phyloP scores from a whole-genome alignment of 2,329 filamentous ascomycete species.

The Pyricularia sp. region DNA sequence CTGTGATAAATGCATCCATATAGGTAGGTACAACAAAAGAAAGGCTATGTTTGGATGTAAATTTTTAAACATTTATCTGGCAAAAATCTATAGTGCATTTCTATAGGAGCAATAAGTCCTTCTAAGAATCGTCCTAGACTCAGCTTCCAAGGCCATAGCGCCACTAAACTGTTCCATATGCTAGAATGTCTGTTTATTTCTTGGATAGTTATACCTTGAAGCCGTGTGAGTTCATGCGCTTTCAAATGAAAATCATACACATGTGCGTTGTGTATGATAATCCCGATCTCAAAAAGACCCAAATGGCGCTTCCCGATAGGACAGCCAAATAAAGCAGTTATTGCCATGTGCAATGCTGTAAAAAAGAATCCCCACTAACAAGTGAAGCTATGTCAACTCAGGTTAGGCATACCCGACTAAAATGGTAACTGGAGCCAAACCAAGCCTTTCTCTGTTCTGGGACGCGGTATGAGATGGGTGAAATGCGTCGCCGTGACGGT shows the following conservation, averaged over 20 bases:
- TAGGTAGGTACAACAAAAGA: too few relatives aligned
- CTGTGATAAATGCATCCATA: background rate
- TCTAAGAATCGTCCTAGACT: background rate
- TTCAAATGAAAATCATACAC: background rate
- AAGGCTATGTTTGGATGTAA: background rate
- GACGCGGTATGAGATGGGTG: background rate
- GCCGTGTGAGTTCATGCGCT: background rate
- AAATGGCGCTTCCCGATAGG: background rate
- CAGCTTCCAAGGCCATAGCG: background rate
- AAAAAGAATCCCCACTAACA: background rate
- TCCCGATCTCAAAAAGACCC: background rate
- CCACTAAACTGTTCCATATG: background rate
- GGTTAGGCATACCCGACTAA: background rate
- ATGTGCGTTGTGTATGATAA: background rate
- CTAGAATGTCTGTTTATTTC: background rate
- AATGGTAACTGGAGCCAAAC: background rate
- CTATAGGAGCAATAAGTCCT: background rate
- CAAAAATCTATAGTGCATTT: background rate
- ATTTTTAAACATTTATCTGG: background rate
- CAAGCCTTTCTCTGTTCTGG: background rate
- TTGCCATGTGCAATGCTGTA: background rate
- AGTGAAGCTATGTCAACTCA: background rate
- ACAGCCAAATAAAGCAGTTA: background rate
- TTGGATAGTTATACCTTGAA: background rate
- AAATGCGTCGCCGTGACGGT: conserved; percentile 10